A percentile compares a stretch with the other conserved stretches of the same genome.
phyloP scores from a whole-genome alignment of 805 yeast species.

The Candida ovalis region DNA sequence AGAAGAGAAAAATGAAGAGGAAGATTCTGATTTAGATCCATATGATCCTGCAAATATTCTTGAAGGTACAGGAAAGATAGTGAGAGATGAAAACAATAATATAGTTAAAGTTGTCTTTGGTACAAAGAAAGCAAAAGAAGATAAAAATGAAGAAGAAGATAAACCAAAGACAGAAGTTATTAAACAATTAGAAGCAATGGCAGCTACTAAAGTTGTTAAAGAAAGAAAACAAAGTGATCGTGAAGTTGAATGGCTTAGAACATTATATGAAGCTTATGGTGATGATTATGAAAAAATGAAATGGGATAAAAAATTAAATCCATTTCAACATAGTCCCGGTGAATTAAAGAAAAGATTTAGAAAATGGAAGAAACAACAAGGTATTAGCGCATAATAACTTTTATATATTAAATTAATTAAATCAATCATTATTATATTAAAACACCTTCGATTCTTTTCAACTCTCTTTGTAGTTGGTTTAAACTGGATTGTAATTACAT shows the following conservation, averaged over 20 bases:
- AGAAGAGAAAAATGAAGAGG: slow-evolving; percentile 32
- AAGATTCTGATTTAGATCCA: slow-evolving; percentile 34
- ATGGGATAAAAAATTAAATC: slow-evolving; percentile 84
- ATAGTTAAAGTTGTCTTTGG: slow-evolving; percentile 70
- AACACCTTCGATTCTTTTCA: too few relatives aligned
- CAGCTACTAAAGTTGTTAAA: slow-evolving; percentile 39
- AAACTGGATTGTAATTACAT: too few relatives aligned
- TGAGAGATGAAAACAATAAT: slow-evolving; percentile 66
- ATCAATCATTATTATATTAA: too few relatives aligned
- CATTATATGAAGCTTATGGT: slow-evolving; percentile 72
- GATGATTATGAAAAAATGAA: slow-evolving; percentile 87
- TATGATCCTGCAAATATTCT: slow-evolving; percentile 61
- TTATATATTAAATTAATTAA: too few relatives aligned
- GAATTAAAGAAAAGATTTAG: slow-evolving; percentile 68
- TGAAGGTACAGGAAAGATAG: slow-evolving; percentile 73
- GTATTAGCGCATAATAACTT: slow-evolving; percentile 1
- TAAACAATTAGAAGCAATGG: slow-evolving; percentile 61
- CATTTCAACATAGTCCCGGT: slow-evolving; percentile 80
- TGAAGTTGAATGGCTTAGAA: slow-evolving; percentile 69
- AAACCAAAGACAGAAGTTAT: slow-evolving; percentile 52
- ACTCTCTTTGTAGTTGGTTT: too few relatives aligned
- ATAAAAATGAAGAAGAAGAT: slow-evolving; percentile 15
- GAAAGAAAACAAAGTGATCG: slow-evolving; percentile 63
- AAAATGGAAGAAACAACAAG: slow-evolving; percentile 56
- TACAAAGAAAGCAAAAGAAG: slow-evolving; percentile 35